Base-by-base conservation (phyloP, 345 rosid genomes). In the Eucalyptus polybractea region DNA sequence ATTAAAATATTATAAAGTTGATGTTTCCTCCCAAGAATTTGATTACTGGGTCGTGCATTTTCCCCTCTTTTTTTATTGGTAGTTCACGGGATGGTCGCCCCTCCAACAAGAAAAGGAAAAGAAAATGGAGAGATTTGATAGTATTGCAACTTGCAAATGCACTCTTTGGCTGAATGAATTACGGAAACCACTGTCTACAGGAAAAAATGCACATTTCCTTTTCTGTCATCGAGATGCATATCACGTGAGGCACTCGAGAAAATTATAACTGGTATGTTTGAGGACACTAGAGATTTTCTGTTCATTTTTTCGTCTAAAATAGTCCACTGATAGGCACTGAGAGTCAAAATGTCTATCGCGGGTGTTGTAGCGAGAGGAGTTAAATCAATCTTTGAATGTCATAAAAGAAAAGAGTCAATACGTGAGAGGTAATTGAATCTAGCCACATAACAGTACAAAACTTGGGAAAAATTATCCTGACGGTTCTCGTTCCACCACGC, bases 1-100 rank as follows among this genome's bases (percentile, higher is more conserved):
- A 80, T 88, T 90, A 88, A 58, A 90, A 90, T 42, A 90, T 88
- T 60, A 81, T 90, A 83, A 90, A 88, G 85, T 62, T 49, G 88
- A 88, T 62, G 72, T 49, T 88, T 90, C n/a, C 89, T 67, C 49
- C 83, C 45, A 45, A 56, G 44, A 81, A 80, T 47, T 54, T 88
- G 86, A 87, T 51, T 31, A 11, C 15, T 44, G 16, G 83, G 27
- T 42, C 7, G 37, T 37, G 37, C 37, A 37, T 37, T 72, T 5
- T 3, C 33, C 33, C 47, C 47, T 4, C 2, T 11, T 62, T 37
- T 19, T 3, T 37, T 10, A 37, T 21, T 10, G 27, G 47, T 76
- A 19, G 27, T 37, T 76, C 83, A 76, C 13, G 15, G 27, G 4
- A 3, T 11, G 81, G 83, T 76, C 27, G 83, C 47, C 47, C 15